A percentile compares a stretch with the other conserved stretches of the same genome.
phyloP scores from a whole-genome alignment of 768 basidiomycete genomes.

The Tylopilus balloui region DNA sequence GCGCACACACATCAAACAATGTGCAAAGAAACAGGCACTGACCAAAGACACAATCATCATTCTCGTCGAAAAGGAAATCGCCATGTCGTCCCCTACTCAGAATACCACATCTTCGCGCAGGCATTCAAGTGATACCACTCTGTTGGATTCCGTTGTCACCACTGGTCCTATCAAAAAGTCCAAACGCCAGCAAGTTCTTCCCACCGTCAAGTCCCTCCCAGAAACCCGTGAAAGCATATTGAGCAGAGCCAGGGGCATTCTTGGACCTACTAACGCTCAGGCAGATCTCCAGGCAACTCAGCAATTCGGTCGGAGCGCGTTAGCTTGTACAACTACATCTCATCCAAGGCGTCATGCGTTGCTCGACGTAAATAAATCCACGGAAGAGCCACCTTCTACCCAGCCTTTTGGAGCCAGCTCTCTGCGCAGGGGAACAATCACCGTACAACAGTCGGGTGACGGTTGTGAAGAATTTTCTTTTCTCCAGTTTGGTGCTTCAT shows the following conservation, averaged over 20 bases:
- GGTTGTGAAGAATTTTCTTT: not conserved
- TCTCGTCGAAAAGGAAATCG: slow-evolving; percentile 50
- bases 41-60: slow-evolving; percentile 50
- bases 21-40: slow-evolving; percentile 58
- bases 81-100: slow-evolving; percentile 1
- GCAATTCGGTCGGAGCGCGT: slow-evolving; percentile 30
- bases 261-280: slow-evolving; percentile 16
- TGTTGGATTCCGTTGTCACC: slow-evolving; percentile 52
- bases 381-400: slow-evolving; percentile 25
- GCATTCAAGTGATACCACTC: slow-evolving; percentile 28
- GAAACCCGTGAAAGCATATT: slow-evolving; percentile 44
- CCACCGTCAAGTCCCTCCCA: slow-evolving; percentile 44
- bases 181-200: slow-evolving; percentile 34
- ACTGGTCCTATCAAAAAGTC: slow-evolving; percentile 44
- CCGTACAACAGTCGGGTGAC: not conserved
- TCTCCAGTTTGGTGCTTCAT: slow-evolving; percentile 1
- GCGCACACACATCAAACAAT: slow-evolving; percentile 59
- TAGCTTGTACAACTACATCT: slow-evolving; percentile 16
- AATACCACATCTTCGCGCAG: not conserved
- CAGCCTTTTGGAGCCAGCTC: slow-evolving; percentile 41
- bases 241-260: slow-evolving; percentile 35
- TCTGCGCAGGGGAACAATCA: slow-evolving; percentile 18
- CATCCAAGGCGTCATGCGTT: not conserved
- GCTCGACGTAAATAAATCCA: not conserved
- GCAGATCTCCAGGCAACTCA: slow-evolving; percentile 26